Conservation (phyloP, 164 flowering plant genomes). For the Sextonia rubra region DNA sequence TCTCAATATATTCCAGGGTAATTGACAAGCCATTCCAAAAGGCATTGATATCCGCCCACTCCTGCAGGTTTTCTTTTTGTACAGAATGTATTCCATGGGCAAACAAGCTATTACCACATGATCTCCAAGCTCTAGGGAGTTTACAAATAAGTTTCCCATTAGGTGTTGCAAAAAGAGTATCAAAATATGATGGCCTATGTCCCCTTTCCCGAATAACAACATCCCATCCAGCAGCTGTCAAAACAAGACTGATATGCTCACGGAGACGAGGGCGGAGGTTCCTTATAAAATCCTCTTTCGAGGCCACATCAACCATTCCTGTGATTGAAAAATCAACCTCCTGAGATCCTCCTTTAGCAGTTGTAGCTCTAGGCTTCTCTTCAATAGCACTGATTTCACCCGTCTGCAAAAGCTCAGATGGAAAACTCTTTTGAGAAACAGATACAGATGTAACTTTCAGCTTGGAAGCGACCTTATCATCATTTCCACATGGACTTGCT, state of each 20-base stretch:
- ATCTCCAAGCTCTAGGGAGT: conserved; percentile 55
- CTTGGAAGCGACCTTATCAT: conserved; percentile 18
- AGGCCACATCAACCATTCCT: conserved; percentile 16
- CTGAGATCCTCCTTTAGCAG: conserved; percentile 24
- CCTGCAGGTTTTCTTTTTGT: conserved; percentile 28
- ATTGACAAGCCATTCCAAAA: conserved; percentile 55
- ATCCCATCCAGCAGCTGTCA: conserved; percentile 51
- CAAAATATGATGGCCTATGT: conserved; percentile 25
- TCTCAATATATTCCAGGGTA: conserved; percentile 42
- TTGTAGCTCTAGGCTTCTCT: conserved; percentile 20
- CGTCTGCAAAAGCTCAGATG: conserved; percentile 30
- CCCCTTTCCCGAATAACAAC: conserved; percentile 39
- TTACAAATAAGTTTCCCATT: conserved; percentile 36
- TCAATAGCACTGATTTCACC: conserved; percentile 13
- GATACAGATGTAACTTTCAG: conserved; percentile 40
- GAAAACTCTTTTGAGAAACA: conserved; percentile 56
- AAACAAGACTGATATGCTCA: conserved; percentile 29
- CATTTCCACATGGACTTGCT: conserved; percentile 16
- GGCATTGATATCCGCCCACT: conserved; percentile 47
- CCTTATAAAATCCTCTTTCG: conserved; percentile 23
- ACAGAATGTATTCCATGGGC: conserved; percentile 22
- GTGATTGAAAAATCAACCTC: conserved; percentile 15
- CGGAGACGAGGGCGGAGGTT: conserved; percentile 62
- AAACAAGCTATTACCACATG: conserved; percentile 42
- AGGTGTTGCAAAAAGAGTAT: conserved; percentile 49